Evolutionary conservation across 768 basidiomycete genomes (phyloP).

Genomic region (Pulveroboletus sp.): DNA sequence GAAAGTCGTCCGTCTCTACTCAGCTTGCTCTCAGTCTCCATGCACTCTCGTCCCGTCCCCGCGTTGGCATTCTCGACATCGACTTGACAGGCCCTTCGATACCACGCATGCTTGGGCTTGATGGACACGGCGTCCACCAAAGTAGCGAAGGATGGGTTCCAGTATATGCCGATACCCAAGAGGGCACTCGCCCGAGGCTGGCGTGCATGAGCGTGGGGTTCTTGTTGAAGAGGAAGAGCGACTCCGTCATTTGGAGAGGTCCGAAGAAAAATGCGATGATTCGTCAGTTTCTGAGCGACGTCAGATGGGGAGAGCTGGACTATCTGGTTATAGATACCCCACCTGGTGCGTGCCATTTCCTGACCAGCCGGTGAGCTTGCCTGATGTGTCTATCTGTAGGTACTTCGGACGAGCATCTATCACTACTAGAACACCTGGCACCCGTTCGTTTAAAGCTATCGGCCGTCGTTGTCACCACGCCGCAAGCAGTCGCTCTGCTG

Average conservation of each 20-base stretch:
- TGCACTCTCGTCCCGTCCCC: constrained; percentile 57
- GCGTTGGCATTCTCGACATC: constrained; percentile 88
- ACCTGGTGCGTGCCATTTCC: constrained; percentile 61
- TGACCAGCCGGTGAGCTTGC: background rate
- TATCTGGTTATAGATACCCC: constrained; percentile 94
- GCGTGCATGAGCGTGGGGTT: constrained; percentile 98
- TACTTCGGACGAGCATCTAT: constrained; percentile 97
- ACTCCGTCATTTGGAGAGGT: constrained; percentile 96
- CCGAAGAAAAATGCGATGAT: constrained; percentile 99
- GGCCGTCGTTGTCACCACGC: constrained; percentile 92
- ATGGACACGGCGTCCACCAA: constrained; percentile 84
- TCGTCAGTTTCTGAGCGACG: constrained; percentile 88
- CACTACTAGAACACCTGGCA: constrained; percentile 88
- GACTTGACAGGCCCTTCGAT: constrained; percentile 94
- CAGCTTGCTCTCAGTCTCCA: constrained; percentile 89
- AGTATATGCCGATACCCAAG: constrained; percentile 75
- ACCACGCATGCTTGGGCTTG: constrained; percentile 91
- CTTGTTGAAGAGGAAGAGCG: constrained; percentile 81
- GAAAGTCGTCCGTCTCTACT: constrained; percentile 93
- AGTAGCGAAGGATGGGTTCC: constrained; percentile 97
- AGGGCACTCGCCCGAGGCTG: constrained; percentile 59
- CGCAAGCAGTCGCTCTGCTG: constrained; percentile 92
- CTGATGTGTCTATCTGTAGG: constrained; percentile 46
- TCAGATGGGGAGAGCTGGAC: constrained; percentile 92
- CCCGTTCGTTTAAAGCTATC: constrained; percentile 75